Conservation (phyloP, 345 rosid genomes). For the Murraya koenigii region DNA sequence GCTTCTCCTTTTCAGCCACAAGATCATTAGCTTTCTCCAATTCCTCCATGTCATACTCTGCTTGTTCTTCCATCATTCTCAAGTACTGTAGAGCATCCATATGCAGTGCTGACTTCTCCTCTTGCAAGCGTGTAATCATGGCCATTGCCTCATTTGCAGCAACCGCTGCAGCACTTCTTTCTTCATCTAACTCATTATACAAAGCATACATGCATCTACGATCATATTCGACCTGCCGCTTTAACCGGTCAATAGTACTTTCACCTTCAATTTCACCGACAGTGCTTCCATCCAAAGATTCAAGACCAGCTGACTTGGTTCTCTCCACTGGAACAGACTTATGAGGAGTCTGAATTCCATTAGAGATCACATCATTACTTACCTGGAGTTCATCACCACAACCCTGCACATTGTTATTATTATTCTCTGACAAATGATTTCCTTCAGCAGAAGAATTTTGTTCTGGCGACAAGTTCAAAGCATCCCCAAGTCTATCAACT, state of each 20-base stretch:
- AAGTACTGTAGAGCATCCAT: slow-evolving; percentile 83
- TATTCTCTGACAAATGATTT: slow-evolving; percentile 18
- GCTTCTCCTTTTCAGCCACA: slow-evolving; percentile 64
- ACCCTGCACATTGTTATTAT: slow-evolving; percentile 24
- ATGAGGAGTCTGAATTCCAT: slow-evolving; percentile 33
- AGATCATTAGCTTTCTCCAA: slow-evolving; percentile 65
- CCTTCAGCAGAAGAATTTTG: slow-evolving; percentile 32
- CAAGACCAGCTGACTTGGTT: slow-evolving; percentile 40
- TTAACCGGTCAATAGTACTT: slow-evolving; percentile 43
- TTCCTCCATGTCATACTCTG: slow-evolving; percentile 67
- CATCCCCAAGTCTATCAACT: slow-evolving; percentile 32
- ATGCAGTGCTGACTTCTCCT: slow-evolving; percentile 75
- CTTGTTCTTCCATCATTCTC: slow-evolving; percentile 94
- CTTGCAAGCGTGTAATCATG: slow-evolving; percentile 80
- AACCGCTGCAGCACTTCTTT: slow-evolving; percentile 62
- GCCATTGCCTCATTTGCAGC: slow-evolving; percentile 83
- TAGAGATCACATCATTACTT: slow-evolving; percentile 30
- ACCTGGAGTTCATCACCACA: slow-evolving; percentile 25
- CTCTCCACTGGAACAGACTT: slow-evolving; percentile 30
- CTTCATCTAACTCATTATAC: slow-evolving; percentile 68
- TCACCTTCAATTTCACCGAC: slow-evolving; percentile 66
- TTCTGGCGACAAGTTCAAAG: slow-evolving; percentile 23
- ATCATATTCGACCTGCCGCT: slow-evolving; percentile 54
- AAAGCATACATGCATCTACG: slow-evolving; percentile 39
- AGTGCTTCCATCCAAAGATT: slow-evolving; percentile 48